phyloP scores from a whole-genome alignment of 2,329 filamentous ascomycete species.

The Microsporum ferrugineum region DNA sequence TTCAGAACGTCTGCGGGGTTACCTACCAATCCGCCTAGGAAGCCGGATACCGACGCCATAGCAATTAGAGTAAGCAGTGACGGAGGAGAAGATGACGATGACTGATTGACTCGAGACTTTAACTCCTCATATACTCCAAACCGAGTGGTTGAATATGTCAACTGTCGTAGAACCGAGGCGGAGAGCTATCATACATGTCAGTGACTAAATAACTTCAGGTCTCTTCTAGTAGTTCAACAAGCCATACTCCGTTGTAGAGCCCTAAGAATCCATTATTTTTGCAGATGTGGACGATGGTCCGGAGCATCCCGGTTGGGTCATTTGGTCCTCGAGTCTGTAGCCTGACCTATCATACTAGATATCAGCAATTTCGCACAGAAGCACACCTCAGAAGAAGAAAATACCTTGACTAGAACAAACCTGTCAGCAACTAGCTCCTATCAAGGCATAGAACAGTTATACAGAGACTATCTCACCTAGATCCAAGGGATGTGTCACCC shows the following conservation, averaged over 20 bases:
- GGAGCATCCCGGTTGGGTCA: slow-evolving; percentile 67
- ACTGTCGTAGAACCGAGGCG: slow-evolving; percentile 81
- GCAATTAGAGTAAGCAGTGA: slow-evolving; percentile 66
- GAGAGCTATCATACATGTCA: slow-evolving; percentile 48
- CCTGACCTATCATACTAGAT: slow-evolving; percentile 50
- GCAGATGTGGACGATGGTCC: slow-evolving; percentile 74
- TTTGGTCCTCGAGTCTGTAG: slow-evolving; percentile 71
- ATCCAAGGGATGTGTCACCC: slow-evolving; percentile 87
- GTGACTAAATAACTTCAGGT: not conserved
- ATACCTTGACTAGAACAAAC: slow-evolving; percentile 41
- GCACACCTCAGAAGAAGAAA: not conserved
- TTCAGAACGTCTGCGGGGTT: slow-evolving; percentile 96
- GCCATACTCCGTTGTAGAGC: slow-evolving; percentile 66
- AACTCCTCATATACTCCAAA: slow-evolving; percentile 95
- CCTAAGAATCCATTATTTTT: slow-evolving; percentile 64
- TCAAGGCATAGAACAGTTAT: not conserved
- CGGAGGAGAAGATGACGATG: slow-evolving; percentile 41
- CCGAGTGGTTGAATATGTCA: slow-evolving; percentile 90
- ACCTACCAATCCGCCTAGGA: slow-evolving; percentile 77
- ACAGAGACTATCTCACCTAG: slow-evolving; percentile 50
- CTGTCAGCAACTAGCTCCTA: not conserved
- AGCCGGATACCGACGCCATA: slow-evolving; percentile 72
- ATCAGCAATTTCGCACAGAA: not conserved
- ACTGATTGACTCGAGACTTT: slow-evolving; percentile 55
- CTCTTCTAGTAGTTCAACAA: not conserved